These are phyloP conservation scores for Calonectria pauciramosa DNA, from an alignment of 2,329 filamentous ascomycete species.

Conservation along the genomic window DNA sequence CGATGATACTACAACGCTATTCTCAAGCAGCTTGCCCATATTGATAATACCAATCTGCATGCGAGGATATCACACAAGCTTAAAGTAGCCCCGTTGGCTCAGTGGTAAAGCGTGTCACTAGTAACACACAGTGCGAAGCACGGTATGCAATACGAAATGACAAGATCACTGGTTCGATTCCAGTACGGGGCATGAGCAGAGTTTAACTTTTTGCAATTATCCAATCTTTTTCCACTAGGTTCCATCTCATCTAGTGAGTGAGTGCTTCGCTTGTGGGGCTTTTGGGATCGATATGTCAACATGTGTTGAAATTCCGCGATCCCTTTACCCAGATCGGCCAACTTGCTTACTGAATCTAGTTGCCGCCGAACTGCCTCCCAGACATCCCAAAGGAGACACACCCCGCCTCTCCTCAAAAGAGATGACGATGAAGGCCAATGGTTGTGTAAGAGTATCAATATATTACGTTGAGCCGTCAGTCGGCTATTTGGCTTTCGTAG, in stretches of 20 bases:
- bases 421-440: neutral
- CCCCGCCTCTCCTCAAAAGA: neutral
- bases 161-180: conserved; percentile 54
- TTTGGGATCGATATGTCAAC: neutral
- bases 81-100: conserved; percentile 48
- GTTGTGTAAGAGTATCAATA: neutral
- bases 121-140: conserved; percentile 32
- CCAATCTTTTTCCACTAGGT: too few relatives aligned
- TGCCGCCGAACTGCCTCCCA: neutral
- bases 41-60: neutral
- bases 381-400: neutral
- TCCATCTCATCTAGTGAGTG: too few relatives aligned
- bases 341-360: neutral
- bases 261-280: neutral
- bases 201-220: too few relatives aligned
- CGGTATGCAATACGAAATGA: conserved; percentile 43
- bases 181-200: conserved; percentile 47
- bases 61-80: neutral
- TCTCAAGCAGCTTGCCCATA: too few relatives aligned
- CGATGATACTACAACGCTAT: neutral
- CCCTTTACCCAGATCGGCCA: neutral
- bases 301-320: neutral
- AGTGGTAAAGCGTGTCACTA: conserved; percentile 55
- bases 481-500: neutral
- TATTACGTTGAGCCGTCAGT: neutral